Evolutionary conservation across 495 filamentous ascomycete species (phyloP).

Genomic region (Parachaetomium inaequale): DNA sequence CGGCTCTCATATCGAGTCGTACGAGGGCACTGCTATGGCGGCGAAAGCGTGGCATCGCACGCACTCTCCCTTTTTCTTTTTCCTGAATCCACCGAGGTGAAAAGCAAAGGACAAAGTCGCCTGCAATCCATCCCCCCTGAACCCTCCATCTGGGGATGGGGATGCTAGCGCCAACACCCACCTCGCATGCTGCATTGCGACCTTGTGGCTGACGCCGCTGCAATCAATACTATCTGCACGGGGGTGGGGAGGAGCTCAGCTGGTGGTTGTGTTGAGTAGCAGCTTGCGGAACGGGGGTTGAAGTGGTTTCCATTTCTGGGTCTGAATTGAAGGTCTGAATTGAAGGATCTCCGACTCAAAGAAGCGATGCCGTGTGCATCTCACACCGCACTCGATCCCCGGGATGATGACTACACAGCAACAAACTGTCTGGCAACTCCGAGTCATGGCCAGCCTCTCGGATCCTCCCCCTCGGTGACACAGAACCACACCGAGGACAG

Average conservation of each 20-base stretch:
- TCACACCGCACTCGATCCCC: background rate
- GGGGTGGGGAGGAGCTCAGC: background rate
- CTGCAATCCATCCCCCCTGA: background rate
- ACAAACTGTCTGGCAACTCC: too few relatives aligned
- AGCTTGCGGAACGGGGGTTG: background rate
- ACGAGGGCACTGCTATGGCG: background rate
- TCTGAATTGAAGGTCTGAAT: too few relatives aligned
- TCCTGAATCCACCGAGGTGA: too few relatives aligned
- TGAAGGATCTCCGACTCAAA: too few relatives aligned
- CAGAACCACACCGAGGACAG: background rate
- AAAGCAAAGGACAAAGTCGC: background rate
- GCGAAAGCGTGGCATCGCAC: background rate
- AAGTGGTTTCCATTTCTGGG: too few relatives aligned
- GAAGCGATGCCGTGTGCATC: too few relatives aligned
- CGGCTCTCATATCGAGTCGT: too few relatives aligned
- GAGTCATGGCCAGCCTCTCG: background rate
- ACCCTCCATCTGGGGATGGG: too few relatives aligned
- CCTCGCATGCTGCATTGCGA: constrained; percentile 9
- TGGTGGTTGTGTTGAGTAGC: background rate
- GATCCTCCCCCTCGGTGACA: background rate
- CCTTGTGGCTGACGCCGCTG: constrained; percentile 2
- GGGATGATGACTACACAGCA: background rate
- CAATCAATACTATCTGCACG: background rate
- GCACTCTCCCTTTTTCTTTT: background rate
- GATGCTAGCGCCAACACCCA: background rate